A percentile compares a stretch with the other conserved stretches of the same genome.
phyloP scores from a whole-genome alignment of 495 filamentous ascomycete genomes.

The Penicillium herquei region DNA sequence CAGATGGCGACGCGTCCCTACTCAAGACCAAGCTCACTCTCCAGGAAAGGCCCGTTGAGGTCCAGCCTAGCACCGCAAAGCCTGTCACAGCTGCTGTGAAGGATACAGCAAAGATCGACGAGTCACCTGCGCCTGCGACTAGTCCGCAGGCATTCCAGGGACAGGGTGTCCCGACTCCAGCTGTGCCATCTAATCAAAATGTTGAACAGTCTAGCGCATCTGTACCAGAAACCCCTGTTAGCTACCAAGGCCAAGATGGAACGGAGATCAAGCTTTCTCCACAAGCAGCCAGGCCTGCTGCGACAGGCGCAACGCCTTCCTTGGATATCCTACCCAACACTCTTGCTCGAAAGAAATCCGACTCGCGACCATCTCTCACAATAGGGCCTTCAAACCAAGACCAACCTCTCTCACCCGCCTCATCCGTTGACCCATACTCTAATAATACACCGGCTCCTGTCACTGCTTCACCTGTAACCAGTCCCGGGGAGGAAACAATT shows the following conservation, averaged over 20 bases:
- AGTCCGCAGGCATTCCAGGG: conserved; percentile 13
- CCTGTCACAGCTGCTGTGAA: conserved; percentile 8
- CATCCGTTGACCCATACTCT: conserved; percentile 42
- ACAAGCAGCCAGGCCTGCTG: conserved; percentile 14
- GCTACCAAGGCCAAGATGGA: conserved; percentile 24
- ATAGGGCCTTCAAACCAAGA: conserved; percentile 30
- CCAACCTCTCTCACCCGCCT: conserved; percentile 46
- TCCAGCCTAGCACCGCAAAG: conserved; percentile 1
- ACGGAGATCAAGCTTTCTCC: conserved; percentile 14
- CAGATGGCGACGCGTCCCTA: conserved; percentile 20
- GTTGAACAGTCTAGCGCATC: conserved; percentile 15
- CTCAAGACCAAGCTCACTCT: conserved; percentile 20
- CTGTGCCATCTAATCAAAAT: conserved; percentile 10
- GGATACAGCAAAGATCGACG: conserved; percentile 7
- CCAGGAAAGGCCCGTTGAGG: conserved; percentile 13
- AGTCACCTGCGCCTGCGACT: conserved; percentile 12
- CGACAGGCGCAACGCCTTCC: conserved; percentile 16
- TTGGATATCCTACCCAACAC: conserved; percentile 13
- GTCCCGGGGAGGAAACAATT: conserved; percentile 37
- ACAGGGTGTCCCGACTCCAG: conserved; percentile 6
- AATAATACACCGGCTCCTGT: conserved; percentile 42
- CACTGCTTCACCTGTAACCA: conserved; percentile 41
- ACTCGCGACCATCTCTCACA: conserved; percentile 31
- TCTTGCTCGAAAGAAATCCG: conserved; percentile 28
- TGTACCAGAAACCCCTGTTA: conserved; percentile 21